These are phyloP conservation scores for Corynespora cassiicola DNA, from an alignment of 2,329 filamentous ascomycete species.

Conservation along the genomic window DNA sequence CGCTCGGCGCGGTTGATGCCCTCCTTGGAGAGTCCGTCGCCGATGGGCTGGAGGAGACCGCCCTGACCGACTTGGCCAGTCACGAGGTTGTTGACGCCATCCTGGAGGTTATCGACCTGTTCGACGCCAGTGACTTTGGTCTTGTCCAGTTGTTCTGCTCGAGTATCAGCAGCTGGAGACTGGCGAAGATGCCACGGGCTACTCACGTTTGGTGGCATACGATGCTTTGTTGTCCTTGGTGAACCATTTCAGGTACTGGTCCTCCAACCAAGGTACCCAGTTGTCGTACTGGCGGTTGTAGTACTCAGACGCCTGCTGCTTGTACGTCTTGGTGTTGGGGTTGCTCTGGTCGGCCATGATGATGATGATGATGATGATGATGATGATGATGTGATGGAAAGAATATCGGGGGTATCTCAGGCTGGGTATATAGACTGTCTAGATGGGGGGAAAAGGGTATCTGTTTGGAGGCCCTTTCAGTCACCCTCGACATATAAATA, in stretches of 20 bases:
- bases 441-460: too few species aligned
- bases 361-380: too few species aligned
- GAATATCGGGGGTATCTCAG: too few species aligned
- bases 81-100: conserved; percentile 68
- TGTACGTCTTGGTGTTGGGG: conserved; percentile 34
- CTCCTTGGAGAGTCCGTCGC: conserved; percentile 68
- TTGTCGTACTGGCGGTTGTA: conserved; percentile 77
- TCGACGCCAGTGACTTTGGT: conserved; percentile 72
- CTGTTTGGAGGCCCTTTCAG: too few species aligned
- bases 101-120: conserved; percentile 73
- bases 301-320: conserved; percentile 49
- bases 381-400: too few species aligned
- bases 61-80: conserved; percentile 71
- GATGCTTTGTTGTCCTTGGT: conserved; percentile 79
- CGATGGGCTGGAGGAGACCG: conserved; percentile 69
- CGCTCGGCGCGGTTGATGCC: conserved; percentile 71
- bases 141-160: conserved; percentile 69
- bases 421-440: too few species aligned
- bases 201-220: conserved; percentile 71
- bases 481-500: too few species aligned
- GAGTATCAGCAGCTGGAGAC: conserved; percentile 1
- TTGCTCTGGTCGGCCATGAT: conserved; percentile 17
- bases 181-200: conserved; percentile 1
- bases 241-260: conserved; percentile 74
- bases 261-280: conserved; percentile 81